Conservation (phyloP, 768 basidiomycete species). For the Tulasnella sp. region DNA sequence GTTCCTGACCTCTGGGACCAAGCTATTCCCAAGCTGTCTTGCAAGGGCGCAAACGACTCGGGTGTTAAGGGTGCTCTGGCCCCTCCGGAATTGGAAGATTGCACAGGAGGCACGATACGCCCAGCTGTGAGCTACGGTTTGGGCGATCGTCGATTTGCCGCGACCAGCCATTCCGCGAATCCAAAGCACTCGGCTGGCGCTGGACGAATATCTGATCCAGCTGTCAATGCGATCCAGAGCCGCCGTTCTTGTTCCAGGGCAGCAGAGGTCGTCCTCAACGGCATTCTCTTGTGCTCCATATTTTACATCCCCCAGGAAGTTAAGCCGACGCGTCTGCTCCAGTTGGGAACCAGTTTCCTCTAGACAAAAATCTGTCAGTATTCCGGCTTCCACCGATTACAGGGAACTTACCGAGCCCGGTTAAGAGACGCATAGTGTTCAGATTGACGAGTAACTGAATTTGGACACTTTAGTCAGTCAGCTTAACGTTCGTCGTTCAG, state of each 20-base stretch:
- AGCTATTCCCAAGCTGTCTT: not conserved
- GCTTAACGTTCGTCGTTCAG: too few species aligned
- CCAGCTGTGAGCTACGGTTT: not conserved
- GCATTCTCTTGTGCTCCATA: slow-evolving; percentile 92
- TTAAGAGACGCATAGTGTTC: slow-evolving; percentile 95
- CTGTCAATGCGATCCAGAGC: not conserved
- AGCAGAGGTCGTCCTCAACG: slow-evolving; percentile 42
- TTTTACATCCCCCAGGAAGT: slow-evolving; percentile 95
- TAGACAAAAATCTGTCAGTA: not conserved
- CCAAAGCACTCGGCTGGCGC: not conserved
- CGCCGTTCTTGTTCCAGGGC: not conserved
- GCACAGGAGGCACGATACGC: not conserved
- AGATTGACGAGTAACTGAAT: slow-evolving; percentile 75
- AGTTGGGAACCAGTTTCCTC: not conserved
- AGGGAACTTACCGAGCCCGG: slow-evolving; percentile 96
- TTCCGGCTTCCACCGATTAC: slow-evolving; percentile 57
- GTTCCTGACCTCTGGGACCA: not conserved
- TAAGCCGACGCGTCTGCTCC: slow-evolving; percentile 70
- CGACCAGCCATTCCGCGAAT: not conserved
- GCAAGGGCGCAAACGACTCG: not conserved
- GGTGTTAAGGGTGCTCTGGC: not conserved
- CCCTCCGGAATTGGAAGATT: not conserved
- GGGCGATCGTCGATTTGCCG: not conserved
- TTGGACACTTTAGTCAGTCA: not conserved
- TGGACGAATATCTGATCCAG: not conserved